Conservation (phyloP, 2,329 filamentous ascomycete genomes). For the Chlorencoelia australis region DNA sequence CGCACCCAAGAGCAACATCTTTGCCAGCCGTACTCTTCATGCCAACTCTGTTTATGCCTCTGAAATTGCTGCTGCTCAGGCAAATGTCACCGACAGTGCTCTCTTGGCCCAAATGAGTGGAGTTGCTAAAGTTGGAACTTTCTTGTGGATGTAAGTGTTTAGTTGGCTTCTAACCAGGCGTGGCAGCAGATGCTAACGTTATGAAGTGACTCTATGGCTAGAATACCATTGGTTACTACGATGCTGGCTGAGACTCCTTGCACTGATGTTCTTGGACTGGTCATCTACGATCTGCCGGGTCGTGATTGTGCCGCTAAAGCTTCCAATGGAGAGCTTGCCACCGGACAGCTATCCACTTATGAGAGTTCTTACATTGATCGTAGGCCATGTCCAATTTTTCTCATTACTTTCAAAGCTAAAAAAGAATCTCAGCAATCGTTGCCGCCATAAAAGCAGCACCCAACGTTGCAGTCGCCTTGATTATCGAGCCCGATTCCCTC, state of each 20-base stretch:
- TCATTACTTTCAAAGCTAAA: conserved; percentile 34
- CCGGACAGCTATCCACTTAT: conserved; percentile 43
- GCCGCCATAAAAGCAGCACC: conserved; percentile 17
- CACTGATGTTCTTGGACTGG: conserved; percentile 35
- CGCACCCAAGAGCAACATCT: conserved; percentile 37
- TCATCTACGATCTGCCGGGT: conserved; percentile 48
- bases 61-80: conserved; percentile 42
- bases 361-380: conserved; percentile 42
- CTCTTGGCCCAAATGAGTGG: conserved; percentile 25
- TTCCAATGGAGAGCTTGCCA: conserved; percentile 46
- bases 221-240: conserved; percentile 36
- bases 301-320: conserved; percentile 48
- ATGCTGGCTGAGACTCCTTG: conserved; percentile 38
- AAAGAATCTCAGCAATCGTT: conserved; percentile 26
- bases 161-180: neutral
- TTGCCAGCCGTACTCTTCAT: conserved; percentile 39
- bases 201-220: conserved; percentile 36
- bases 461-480: conserved; percentile 20
- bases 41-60: conserved; percentile 46
- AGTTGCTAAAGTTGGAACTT: conserved; percentile 38
- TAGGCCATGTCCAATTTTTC: conserved; percentile 33
- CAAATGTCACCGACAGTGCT: conserved; percentile 44
- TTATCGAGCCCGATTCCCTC: conserved; percentile 45
- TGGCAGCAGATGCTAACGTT: neutral
- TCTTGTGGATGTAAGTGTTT: conserved; percentile 35